phyloP scores from a whole-genome alignment of 116 monocot genomes.

The Phalaenopsis hybrid region DNA sequence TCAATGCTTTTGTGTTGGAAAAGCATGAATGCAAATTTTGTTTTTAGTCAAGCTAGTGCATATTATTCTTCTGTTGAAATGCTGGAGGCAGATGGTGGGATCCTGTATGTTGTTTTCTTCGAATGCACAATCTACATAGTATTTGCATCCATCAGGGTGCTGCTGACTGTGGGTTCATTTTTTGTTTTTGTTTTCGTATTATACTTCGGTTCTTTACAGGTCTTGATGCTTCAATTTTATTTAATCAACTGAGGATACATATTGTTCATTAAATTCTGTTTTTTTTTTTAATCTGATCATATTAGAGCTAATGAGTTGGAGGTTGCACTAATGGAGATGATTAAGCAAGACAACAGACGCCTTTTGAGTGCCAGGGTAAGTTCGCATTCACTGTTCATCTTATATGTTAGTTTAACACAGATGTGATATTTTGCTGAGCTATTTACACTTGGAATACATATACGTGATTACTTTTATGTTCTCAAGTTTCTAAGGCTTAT shows the following conservation, averaged over 20 bases:
- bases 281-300: slow-evolving; percentile 9
- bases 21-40: neutral
- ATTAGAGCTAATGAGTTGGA: slow-evolving; percentile 86
- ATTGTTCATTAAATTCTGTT: neutral
- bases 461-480: neutral
- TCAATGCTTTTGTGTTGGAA: neutral
- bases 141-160: neutral
- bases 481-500: neutral
- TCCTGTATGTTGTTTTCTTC: neutral
- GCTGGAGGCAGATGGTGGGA: slow-evolving; percentile 1
- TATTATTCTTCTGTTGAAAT: neutral
- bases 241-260: neutral
- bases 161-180: neutral
- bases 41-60: neutral
- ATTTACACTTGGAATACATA: neutral
- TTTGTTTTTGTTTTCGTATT: neutral
- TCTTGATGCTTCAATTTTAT: neutral
- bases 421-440: slow-evolving; percentile 4
- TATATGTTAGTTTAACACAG: neutral
- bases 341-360: slow-evolving; percentile 88
- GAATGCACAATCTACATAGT: neutral
- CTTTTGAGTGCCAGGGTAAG: slow-evolving; percentile 79
- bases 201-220: neutral
- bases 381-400: neutral
- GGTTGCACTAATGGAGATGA: slow-evolving; percentile 97